Percentiles rank a stretch among this genome's conserved stretches.
Conservation (phyloP, 805 yeast species). For the Tetrapisispora phaffii region DNA sequence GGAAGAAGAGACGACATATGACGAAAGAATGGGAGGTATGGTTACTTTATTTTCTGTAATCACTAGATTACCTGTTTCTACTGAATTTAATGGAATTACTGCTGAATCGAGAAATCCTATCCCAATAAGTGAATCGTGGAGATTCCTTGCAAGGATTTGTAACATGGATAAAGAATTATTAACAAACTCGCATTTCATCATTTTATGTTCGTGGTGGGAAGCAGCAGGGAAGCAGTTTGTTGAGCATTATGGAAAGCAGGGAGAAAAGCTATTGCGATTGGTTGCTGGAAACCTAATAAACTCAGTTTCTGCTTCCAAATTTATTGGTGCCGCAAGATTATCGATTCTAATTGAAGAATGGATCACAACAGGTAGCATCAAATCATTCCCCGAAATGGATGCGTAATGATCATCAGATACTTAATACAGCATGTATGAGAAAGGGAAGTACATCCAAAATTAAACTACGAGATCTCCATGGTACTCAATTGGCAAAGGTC, state of each 20-base stretch:
- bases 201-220: slow-evolving; percentile 88
- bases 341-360: slow-evolving; percentile 75
- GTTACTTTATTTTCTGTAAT: slow-evolving; percentile 70
- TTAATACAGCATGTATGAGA: too few species aligned
- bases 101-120: slow-evolving; percentile 38
- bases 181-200: slow-evolving; percentile 59
- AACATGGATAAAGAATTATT: slow-evolving; percentile 45
- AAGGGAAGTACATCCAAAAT: too few species aligned
- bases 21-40: slow-evolving; percentile 83
- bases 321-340: slow-evolving; percentile 72
- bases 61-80: slow-evolving; percentile 40
- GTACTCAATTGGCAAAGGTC: too few species aligned
- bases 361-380: slow-evolving; percentile 38
- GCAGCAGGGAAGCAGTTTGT: slow-evolving; percentile 52
- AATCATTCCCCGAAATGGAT: slow-evolving; percentile 31
- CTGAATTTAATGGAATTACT: slow-evolving; percentile 17
- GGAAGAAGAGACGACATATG: slow-evolving; percentile 57
- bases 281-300: slow-evolving; percentile 44
- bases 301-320: slow-evolving; percentile 41
- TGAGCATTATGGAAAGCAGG: slow-evolving; percentile 59
- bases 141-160: slow-evolving; percentile 56
- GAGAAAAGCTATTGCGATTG: slow-evolving; percentile 44
- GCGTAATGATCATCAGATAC: slow-evolving; percentile 10
- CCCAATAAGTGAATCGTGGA: slow-evolving; percentile 56
- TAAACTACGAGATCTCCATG: too few species aligned